Base-by-base conservation (phyloP, 805 yeast genomes). In the Wickerhamiella parazyma region DNA sequence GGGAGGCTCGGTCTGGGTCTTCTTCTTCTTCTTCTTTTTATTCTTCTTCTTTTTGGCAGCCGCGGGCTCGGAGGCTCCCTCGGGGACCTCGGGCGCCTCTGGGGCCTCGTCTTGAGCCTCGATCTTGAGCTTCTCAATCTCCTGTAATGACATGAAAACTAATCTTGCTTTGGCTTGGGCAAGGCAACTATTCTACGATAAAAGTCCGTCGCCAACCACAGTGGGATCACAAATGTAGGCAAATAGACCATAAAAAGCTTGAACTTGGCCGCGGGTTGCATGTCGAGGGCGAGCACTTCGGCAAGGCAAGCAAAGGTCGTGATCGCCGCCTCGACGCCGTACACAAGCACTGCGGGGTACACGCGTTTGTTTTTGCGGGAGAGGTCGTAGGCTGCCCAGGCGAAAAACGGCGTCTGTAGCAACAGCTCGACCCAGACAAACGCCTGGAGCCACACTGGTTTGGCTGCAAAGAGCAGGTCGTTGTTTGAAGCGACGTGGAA, bases 241-340 rank as follows among this genome's bases (percentile, higher is more conserved):
- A 69, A 52, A 55, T 84, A 84, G 8, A 81, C 63, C 4, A 59
- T 65, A 7, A 72, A 45, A 46, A 83, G 62, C 10, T 69, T 70
- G 42, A 50, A 47, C 10, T 62, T 53, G 35, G 76, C 76, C 0
- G 29, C 34, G 0, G 18, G 11, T 2, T 59, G 47, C 39, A 77
- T 57, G 29, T 64, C 47, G 17, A 47, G 18, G 12, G 36, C 33
- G n/a, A 42, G 25, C 12, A 57, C 50, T 9, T 64, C 66, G 2
- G 66, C 65, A 4, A 49, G 61, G 57, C 96, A 89, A 19, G 77
- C 72, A 29, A 77, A 59, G 0, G 95, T 85, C 4, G 95, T 85
- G 41, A 80, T 64, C 3, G 79, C 65, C 0, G 96, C 97, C 55
- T 84, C 85, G 52, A 81, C 71, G 3, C 89, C 95, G 59, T 91